Conservation (phyloP, 2,329 filamentous ascomycete species). For the Malbranchea cinnamomea region DNA sequence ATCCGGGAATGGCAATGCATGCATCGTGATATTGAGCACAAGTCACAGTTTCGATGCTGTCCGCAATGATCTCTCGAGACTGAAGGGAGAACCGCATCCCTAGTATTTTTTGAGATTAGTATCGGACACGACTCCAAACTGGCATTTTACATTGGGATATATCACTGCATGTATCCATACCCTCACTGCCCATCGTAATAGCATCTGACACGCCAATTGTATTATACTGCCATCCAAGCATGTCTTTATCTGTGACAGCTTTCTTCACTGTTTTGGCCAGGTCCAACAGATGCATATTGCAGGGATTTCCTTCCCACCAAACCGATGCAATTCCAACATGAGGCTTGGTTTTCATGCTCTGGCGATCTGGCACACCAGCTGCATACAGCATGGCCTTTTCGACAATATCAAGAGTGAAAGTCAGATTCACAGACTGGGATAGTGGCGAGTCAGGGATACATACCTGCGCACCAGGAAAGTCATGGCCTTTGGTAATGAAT, state of each 20-base stretch:
- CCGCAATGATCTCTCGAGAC: slow-evolving; percentile 80
- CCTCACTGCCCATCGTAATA: slow-evolving; percentile 91
- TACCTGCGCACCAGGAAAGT: slow-evolving; percentile 83
- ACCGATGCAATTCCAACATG: slow-evolving; percentile 85
- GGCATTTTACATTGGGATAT: neutral
- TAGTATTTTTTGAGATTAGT: slow-evolving; percentile 19
- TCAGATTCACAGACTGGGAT: neutral
- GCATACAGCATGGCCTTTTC: slow-evolving; percentile 86
- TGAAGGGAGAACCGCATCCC: slow-evolving; percentile 92
- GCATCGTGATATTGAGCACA: slow-evolving; percentile 87
- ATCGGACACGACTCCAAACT: neutral
- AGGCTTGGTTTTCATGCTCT: slow-evolving; percentile 78
- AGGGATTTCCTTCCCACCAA: slow-evolving; percentile 97
- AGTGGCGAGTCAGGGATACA: slow-evolving; percentile 8
- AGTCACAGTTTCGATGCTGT: slow-evolving; percentile 86
- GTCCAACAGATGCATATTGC: slow-evolving; percentile 68
- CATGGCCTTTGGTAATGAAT: slow-evolving; percentile 67
- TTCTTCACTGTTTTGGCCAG: slow-evolving; percentile 79
- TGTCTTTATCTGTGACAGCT: slow-evolving; percentile 62
- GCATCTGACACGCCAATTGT: slow-evolving; percentile 81
- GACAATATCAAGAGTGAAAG: neutral
- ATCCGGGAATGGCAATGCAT: slow-evolving; percentile 83
- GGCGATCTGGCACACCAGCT: slow-evolving; percentile 66
- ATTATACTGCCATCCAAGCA: slow-evolving; percentile 92
- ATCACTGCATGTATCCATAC: slow-evolving; percentile 39